Base-by-base conservation (phyloP, 345 rosid species). In the Physaria fendleri region DNA sequence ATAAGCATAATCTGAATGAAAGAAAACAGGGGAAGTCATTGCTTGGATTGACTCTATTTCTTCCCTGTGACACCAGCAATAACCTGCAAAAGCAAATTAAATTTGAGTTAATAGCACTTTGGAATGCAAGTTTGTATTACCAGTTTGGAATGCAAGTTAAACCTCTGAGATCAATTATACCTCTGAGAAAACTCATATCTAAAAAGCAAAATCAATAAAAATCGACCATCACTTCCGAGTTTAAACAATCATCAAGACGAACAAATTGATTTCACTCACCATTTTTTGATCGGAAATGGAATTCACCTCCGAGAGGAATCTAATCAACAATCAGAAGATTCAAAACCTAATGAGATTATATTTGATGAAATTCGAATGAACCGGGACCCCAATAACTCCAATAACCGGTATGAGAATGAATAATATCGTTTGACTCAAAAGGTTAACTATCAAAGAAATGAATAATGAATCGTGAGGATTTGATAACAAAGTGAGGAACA, bases 51-150 rank as follows among this genome's bases (percentile, higher is more conserved):
- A 22, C 24, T 22, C 24, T 22, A 4, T 22, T 22, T 22, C 24
- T 22, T 90, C 49, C 97, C 90, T 23, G 88, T 82, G 75, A 85
- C 83, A 23, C 94, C 95, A 8, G 89, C 91, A 58, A 87, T 78
- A 41, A 85, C 91, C 95, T 90, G 78, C 75, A 68, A 53, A 61
- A 38, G 55, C 38, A 56, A 55, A 38, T 4, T 22, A 35, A 5
- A 29, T 20, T 24, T 6, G 14, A 62, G 58, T 45, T 9, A 45
- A 21, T 6, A 28, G n/a, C n/a, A n/a, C n/a, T n/a, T n/a, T n/a
- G n/a, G n/a, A n/a, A n/a, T n/a, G n/a, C n/a, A n/a, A n/a, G n/a
- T n/a, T n/a, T n/a, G n/a, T n/a, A n/a, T n/a, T n/a, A n/a, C n/a
- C n/a, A n/a, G n/a, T n/a, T n/a, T n/a, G n/a, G n/a, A n/a, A n/a